Base-by-base conservation (phyloP, 306 rosid genomes). In the Citrullus amarus region DNA sequence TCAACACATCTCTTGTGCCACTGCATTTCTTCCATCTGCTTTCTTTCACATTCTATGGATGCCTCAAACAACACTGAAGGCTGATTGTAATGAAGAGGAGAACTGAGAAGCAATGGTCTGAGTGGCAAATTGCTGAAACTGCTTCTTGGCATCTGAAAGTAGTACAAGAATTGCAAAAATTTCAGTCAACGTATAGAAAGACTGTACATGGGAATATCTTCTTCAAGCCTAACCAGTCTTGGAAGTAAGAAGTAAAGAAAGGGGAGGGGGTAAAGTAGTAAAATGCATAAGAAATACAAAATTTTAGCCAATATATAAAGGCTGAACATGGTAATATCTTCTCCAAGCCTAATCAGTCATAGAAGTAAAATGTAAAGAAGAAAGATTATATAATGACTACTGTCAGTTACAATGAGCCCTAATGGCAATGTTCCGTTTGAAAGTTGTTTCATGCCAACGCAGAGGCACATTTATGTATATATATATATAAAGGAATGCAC, bases 71-170 rank as follows among this genome's bases (percentile, higher is more conserved):
- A 90, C 92, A 78, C 87, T 93, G 79, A 93, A 91, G 55, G 97
- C 96, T 44, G 97, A 90, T 77, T 91, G 97, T 41, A 93, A 28
- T 71, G 98, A 88, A 39, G 98, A 91, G 39, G 98, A 66, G 85
- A 93, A 76, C 83, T 86, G 93, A 17, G 91, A 73, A 67, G 98
- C 97, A 55, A 93, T 79, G 48, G 96, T 93, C 82, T 88, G 97
- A 68, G 97, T 70, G 39, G 98, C 98, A 78, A 86, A 93, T 81
- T 91, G 98, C 83, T 91, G 97, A 84, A 93, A 80, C 91, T 93
- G 97, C 90, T 91, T 90, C 89, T 90, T 93, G 60, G 98, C 97
- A 85, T 87, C 96, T 94, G 96, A 84, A 85, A 17, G 53, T 11
- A 75, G 48, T 0, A 74, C 13, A 28, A 28, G 16, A 66, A 8